phyloP scores from a whole-genome alignment of 2,329 filamentous ascomycete genomes.

The Phoma sp. region DNA sequence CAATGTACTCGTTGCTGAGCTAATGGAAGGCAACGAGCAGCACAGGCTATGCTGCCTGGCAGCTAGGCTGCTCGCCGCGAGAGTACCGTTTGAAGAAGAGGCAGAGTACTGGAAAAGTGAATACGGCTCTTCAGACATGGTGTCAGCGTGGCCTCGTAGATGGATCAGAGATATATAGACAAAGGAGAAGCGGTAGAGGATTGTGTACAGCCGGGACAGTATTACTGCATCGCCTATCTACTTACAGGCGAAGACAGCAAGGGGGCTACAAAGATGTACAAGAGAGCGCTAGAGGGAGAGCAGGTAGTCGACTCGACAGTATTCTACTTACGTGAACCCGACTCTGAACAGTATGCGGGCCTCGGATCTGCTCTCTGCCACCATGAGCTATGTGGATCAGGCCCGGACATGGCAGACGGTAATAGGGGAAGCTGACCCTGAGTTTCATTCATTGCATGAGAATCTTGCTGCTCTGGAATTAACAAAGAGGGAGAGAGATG shows the following conservation, averaged over 20 bases:
- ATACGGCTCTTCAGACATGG: neutral
- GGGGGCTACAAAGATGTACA: constrained; percentile 11
- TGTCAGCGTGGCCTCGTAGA: neutral
- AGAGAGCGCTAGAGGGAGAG: neutral
- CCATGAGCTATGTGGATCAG: too few species aligned
- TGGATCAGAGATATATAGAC: neutral
- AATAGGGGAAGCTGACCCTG: neutral
- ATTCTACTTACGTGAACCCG: neutral
- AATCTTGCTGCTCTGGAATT: constrained; percentile 1
- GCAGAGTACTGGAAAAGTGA: neutral
- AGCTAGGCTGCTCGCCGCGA: neutral
- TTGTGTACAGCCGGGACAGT: neutral
- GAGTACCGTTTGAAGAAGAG: neutral
- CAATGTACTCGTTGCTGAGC: neutral
- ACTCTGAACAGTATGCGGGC: neutral
- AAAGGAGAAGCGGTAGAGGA: neutral
- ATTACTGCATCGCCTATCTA: constrained; percentile 3
- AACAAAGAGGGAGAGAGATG: constrained; percentile 9
- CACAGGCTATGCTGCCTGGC: neutral
- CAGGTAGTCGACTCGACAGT: neutral
- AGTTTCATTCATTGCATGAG: neutral
- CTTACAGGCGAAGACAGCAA: constrained; percentile 8
- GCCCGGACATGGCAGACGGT: neutral
- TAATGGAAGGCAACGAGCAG: neutral
- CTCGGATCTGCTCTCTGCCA: neutral